Evolutionary conservation across 2,329 filamentous ascomycete genomes (phyloP), one percentile per base, ranked within the genome.

Genomic region (Fusarium sp.): DNA sequence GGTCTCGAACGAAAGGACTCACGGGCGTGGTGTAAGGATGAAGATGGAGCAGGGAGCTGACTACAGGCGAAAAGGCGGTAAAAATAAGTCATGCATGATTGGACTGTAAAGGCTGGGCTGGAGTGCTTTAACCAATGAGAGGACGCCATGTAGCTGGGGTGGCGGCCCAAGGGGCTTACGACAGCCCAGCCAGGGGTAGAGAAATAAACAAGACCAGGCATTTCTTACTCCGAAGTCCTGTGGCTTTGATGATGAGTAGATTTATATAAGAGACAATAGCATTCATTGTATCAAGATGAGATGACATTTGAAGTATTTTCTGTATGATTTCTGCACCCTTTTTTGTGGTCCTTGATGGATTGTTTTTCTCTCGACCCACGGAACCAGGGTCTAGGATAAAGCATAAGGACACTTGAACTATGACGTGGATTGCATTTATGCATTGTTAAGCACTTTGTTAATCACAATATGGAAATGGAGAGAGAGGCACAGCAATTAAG

Each of bases 21-120:
- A 37, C 24, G 14, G n/a, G 45, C n/a, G 40, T 22, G 38, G 27
- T 62, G 20, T 24, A 20, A 34, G 58, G 27, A 45, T 61, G 38
- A 61, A 61, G 20, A 31, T 52, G 58, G 40, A 38, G 40, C 22
- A 22, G 10, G 37, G 31, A 52, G 47, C 24, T 52, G 27, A 29
- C 10, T 27, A 50, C 45, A 50, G 45, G 24, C 16, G 24, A 61
- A 61, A 61, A 61, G 58, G 58, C 58, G 58, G 58, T 61, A 61
- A 60, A 37, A 59, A 42, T 42, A 61, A 34, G 31, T 13, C 38
- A 47, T 42, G 38, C 27, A 42, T 60, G 57, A 60, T 60, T 60
- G 57, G 57, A 29, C 27, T 42, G 38, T 35, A 24, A 60, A 40
- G 37, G 18, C 37, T 37, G 38, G 38, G 57, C 57, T 27, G 24